phyloP scores from a whole-genome alignment of 192 early-diverging fungal genomes.

The Martensiomyces pterosporus region DNA sequence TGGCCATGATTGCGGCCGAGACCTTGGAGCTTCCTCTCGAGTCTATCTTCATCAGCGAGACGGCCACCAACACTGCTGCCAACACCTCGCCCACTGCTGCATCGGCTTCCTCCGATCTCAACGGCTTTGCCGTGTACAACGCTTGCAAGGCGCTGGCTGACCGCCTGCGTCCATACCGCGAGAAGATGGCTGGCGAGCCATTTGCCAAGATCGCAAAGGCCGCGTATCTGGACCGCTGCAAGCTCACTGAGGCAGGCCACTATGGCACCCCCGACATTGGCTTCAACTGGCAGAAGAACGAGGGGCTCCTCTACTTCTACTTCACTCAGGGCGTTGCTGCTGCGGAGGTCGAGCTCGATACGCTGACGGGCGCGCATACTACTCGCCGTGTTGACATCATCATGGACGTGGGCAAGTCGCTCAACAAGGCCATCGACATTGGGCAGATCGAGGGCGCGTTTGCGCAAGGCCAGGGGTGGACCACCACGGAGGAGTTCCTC shows the following conservation, averaged over 20 bases:
- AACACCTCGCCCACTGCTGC: slow-evolving; percentile 81
- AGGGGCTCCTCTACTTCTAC: slow-evolving; percentile 72
- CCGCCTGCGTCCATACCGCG: slow-evolving; percentile 67
- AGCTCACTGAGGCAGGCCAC: slow-evolving; percentile 79
- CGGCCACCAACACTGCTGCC: slow-evolving; percentile 70
- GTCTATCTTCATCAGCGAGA: slow-evolving; percentile 65
- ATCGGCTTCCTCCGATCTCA: slow-evolving; percentile 73
- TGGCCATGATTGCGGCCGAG: slow-evolving; percentile 81
- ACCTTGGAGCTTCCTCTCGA: slow-evolving; percentile 67
- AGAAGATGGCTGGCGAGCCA: slow-evolving; percentile 50
- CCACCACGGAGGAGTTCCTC: slow-evolving; percentile 77
- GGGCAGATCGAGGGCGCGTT: slow-evolving; percentile 91
- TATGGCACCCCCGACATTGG: slow-evolving; percentile 78
- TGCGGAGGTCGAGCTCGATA: slow-evolving; percentile 82
- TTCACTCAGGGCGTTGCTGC: slow-evolving; percentile 79
- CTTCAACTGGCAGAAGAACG: slow-evolving; percentile 67
- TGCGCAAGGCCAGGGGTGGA: slow-evolving; percentile 80
- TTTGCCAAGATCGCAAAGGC: slow-evolving; percentile 53
- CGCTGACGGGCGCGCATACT: slow-evolving; percentile 75
- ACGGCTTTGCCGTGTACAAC: slow-evolving; percentile 75
- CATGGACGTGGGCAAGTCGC: slow-evolving; percentile 82
- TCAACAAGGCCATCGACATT: slow-evolving; percentile 85
- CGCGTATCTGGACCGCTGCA: slow-evolving; percentile 76
- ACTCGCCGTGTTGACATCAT: slow-evolving; percentile 68
- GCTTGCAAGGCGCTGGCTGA: slow-evolving; percentile 71